Evolutionary conservation across 768 basidiomycete genomes (phyloP), one percentile per base, ranked within the genome.

Genomic region (Lactarius deliciosus): DNA sequence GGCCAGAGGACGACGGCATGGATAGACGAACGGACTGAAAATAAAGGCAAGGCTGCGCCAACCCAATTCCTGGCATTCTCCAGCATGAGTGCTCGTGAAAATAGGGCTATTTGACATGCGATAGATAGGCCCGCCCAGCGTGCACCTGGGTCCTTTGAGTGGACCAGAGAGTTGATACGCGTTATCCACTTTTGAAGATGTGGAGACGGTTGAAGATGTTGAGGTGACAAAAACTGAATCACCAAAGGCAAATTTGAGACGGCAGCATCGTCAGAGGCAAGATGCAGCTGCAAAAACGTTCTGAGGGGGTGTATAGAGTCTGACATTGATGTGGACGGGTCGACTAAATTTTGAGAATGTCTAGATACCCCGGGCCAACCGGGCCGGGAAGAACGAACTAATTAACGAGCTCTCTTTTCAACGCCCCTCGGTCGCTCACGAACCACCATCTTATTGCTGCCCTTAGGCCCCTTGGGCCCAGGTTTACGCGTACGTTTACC

Each of bases 401-500:
- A 63, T 30, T 54, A 72, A 68, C 68, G 68, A 54, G 64, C 71
- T 61, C 75, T 71, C 78, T 81, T 85, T 70, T 83, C 82, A 69
- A 80, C 81, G 30, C 93, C 92, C 71, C 93, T 81, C 57, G 94
- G 92, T 53, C 94, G 83, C 78, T 95, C 91, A 66, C 86, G 85
- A 73, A 96, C 78, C 64, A 96, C 94, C 86, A 91, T 85, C 82
- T 89, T 92, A 81, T 94, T 94, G 73, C 90, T 89, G 76, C 87
- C 87, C 82, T 92, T 92, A 60, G 92, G 92, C 25, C 92, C 94
- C 73, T 91, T 93, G 65, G 90, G 92, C 56, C 94, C 94, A 18
- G 94, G 92, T 75, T 94, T 90, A 73, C 96, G 88, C 63, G 96
- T 99, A 65, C 96, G 85, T 68, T 88, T 92, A 66, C 95, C 95